phyloP scores from a whole-genome alignment of 2,329 filamentous ascomycete genomes.

The Talaromyces sp. region DNA sequence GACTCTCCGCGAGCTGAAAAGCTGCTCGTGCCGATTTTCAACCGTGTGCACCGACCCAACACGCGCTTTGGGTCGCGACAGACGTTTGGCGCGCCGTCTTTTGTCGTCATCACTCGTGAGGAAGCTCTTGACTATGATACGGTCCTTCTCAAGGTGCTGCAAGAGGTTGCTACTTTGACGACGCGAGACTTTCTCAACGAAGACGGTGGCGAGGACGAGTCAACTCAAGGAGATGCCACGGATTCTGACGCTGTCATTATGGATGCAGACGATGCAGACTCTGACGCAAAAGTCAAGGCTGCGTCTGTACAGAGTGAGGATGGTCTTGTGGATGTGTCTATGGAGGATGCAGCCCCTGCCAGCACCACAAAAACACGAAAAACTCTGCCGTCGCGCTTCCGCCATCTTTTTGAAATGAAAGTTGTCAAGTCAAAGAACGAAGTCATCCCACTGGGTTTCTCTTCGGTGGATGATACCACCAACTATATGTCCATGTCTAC shows the following conservation, averaged over 20 bases:
- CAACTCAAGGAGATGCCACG: conserved; percentile 37
- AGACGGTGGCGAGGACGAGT: conserved; percentile 47
- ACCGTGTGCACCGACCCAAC: conserved; percentile 29
- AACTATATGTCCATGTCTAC: conserved; percentile 52
- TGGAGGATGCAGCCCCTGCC: conserved; percentile 58
- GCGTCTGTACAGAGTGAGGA: conserved; percentile 84
- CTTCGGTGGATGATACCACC: conserved; percentile 54
- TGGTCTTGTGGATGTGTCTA: conserved; percentile 82
- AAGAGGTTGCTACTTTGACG: conserved; percentile 70
- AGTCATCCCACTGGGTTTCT: conserved; percentile 66
- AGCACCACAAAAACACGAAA: conserved; percentile 13
- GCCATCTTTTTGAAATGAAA: conserved; percentile 71
- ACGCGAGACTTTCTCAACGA: conserved; percentile 61
- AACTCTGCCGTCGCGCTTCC: conserved; percentile 56
- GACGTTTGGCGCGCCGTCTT: conserved; percentile 45
- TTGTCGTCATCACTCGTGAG: conserved; percentile 68
- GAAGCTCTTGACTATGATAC: conserved; percentile 65
- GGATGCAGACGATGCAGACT: conserved; percentile 57
- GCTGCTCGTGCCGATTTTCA: conserved; percentile 46
- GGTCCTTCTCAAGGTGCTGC: conserved; percentile 75
- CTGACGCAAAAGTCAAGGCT: conserved; percentile 66
- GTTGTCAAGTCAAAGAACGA: conserved; percentile 55
- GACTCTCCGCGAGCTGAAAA: conserved; percentile 42
- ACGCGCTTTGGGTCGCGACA: conserved; percentile 21
- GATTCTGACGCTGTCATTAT: conserved; percentile 65